Conservation (phyloP, 2,329 filamentous ascomycete genomes). For the Raffaelea arxii region DNA sequence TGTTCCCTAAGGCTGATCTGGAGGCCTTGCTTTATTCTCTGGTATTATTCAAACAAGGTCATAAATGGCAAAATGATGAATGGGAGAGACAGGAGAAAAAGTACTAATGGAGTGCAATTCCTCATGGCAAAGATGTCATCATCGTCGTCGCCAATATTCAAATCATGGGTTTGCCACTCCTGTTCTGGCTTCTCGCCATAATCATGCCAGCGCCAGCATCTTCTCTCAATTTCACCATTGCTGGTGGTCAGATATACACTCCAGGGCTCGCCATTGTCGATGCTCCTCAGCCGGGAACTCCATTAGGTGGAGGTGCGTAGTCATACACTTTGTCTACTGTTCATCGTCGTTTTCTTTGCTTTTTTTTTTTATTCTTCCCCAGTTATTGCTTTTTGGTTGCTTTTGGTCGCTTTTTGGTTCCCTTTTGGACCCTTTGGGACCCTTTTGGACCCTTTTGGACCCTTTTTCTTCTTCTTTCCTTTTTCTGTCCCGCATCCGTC, state of each 20-base stretch:
- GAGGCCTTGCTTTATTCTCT: too few relatives aligned
- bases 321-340: background rate
- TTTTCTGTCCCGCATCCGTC: background rate
- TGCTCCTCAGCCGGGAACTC: slow-evolving; percentile 54
- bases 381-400: background rate
- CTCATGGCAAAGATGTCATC: too few relatives aligned
- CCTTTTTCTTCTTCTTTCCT: background rate
- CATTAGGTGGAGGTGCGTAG: slow-evolving; percentile 49
- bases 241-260: slow-evolving; percentile 59
- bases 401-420: background rate
- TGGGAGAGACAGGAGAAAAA: too few relatives aligned
- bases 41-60: too few relatives aligned
- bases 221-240: slow-evolving; percentile 42
- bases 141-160: too few relatives aligned
- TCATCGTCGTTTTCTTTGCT: background rate
- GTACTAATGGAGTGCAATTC: too few relatives aligned
- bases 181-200: slow-evolving; percentile 13
- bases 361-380: too few relatives aligned
- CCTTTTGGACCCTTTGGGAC: background rate
- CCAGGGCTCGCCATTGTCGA: slow-evolving; percentile 59
- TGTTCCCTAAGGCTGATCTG: too few relatives aligned
- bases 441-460: too few relatives aligned
- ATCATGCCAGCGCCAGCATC: slow-evolving; percentile 12
- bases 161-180: too few relatives aligned
- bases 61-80: too few relatives aligned